Percentiles rank a stretch among this genome's conserved stretches.
phyloP scores from a whole-genome alignment of 2,329 filamentous ascomycete species.

The Botryotinia globosa region DNA sequence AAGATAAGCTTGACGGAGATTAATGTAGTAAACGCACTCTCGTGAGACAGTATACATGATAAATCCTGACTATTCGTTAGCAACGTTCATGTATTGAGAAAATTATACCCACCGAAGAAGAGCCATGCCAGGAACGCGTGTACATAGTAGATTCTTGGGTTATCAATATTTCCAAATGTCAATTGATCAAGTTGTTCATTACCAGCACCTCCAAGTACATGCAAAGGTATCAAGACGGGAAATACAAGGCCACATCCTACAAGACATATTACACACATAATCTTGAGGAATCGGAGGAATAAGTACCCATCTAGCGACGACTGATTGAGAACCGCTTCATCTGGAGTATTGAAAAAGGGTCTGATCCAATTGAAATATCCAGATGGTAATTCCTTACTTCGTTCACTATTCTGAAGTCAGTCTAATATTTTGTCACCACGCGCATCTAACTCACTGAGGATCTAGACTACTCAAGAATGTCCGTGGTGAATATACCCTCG shows the following conservation, averaged over 20 bases:
- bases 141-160: constrained; percentile 55
- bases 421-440: background rate
- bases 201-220: constrained; percentile 56
- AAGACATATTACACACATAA: constrained; percentile 57
- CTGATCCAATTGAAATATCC: constrained; percentile 41
- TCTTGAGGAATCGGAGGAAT: constrained; percentile 63
- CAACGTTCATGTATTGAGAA: background rate
- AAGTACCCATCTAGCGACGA: constrained; percentile 65
- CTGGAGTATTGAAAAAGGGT: constrained; percentile 38
- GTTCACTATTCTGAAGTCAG: constrained; percentile 34
- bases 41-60: constrained; percentile 65
- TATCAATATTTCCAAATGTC: constrained; percentile 56
- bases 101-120: constrained; percentile 48
- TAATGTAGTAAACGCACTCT: constrained; percentile 67
- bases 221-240: constrained; percentile 63
- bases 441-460: constrained; percentile 43
- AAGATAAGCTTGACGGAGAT: constrained; percentile 65
- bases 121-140: constrained; percentile 62
- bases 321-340: constrained; percentile 54
- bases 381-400: constrained; percentile 33
- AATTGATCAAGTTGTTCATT: constrained; percentile 56
- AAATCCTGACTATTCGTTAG: constrained; percentile 43
- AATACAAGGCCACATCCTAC: constrained; percentile 61
- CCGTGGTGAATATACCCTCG: constrained; percentile 56
- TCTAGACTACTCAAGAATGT: constrained; percentile 50